Evolutionary conservation across 805 yeast species (phyloP), one percentile per base, ranked within the genome.

Genomic region (Debaryomyces castellii): DNA sequence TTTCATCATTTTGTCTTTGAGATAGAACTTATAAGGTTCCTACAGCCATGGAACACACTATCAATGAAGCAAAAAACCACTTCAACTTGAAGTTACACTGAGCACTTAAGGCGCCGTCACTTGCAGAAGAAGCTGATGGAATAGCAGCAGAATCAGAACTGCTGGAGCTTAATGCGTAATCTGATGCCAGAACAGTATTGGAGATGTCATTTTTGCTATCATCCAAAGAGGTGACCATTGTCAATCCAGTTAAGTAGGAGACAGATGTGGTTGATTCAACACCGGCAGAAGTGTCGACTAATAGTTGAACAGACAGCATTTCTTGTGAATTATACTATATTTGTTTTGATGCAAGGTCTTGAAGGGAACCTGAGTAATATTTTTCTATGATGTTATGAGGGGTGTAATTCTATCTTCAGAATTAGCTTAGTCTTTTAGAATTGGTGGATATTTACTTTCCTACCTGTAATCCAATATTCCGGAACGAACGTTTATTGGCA

Each of bases 61-160:
- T 23, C 11, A 43, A 39, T 17, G 39, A 39, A 16, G 33, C 32
- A 10, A 43, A 39, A 16, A 34, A 37, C 42, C 41, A 37, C 10
- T 34, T 43, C 21, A 43, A 20, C 25, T 43, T 43, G 11, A 20
- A 21, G 39, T 43, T 38, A 14, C 32, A 23, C 9, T 17, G 12
- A 11, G 27, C 17, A 17, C 34, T 17, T 17, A 21, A 12, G 5
- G 36, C 41, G 8, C 28, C 36, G 22, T 21, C 46, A 22, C 23
- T 24, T 10, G 47, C 27, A 14, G 44, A 17, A 7, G 21, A 24
- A 10, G 45, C 18, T 3, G 41, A 37, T 24, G 41, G 17, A 6
- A 24, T 21, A 12, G 32, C 34, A 12, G 42, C 16, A 12, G 48
- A 18, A 17, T 22, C 38, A 9, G 50, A 23, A 27, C 24, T 16